Conservation (phyloP, 257 asterid species). For the Solanum appendiculatum region DNA sequence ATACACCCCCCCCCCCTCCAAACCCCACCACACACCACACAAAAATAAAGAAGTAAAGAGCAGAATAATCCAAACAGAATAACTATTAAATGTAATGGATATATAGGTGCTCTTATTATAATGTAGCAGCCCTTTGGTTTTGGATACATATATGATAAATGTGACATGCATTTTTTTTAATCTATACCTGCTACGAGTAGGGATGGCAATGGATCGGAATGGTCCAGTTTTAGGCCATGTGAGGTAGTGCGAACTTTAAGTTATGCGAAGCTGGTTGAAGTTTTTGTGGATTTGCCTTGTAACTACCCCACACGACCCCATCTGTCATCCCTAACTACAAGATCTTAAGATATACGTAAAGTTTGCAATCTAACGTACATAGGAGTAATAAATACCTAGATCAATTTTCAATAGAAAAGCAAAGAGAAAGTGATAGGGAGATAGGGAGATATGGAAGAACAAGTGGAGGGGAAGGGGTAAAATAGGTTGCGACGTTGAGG, state of each 20-base stretch:
- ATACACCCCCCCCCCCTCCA: too few species aligned
- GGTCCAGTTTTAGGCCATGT: not conserved
- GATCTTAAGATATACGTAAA: not conserved
- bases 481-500: not conserved
- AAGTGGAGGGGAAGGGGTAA: not conserved
- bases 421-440: not conserved
- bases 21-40: not conserved
- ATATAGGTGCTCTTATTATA: not conserved
- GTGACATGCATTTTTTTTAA: not conserved
- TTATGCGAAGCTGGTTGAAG: too few species aligned
- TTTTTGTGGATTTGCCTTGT: not conserved
- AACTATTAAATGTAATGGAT: not conserved
- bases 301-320: not conserved
- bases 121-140: not conserved
- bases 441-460: not conserved
- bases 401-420: not conserved
- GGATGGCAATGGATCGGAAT: not conserved
- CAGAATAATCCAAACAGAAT: not conserved
- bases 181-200: not conserved
- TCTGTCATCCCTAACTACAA: not conserved
- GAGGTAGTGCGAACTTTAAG: too few species aligned
- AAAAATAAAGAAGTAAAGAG: not conserved
- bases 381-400: not conserved
- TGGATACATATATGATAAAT: not conserved
- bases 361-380: not conserved